phyloP scores from a whole-genome alignment of 805 yeast species.

The Kodamaea laetipori region DNA sequence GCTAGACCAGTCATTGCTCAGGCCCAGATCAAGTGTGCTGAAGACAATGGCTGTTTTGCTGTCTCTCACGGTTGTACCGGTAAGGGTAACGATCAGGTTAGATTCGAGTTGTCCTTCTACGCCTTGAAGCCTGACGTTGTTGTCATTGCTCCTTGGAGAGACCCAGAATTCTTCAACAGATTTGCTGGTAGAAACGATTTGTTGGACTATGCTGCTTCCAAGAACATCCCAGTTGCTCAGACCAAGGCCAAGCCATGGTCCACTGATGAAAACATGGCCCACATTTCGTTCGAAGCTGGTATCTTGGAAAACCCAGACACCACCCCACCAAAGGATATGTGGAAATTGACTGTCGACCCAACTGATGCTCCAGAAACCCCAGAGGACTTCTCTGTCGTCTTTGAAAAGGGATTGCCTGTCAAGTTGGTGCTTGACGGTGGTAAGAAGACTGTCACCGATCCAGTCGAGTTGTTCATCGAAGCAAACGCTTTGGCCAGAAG shows the following conservation, averaged over 20 bases:
- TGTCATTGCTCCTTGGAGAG: constrained; percentile 99
- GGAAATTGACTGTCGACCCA: constrained; percentile 98
- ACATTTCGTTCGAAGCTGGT: constrained; percentile 99
- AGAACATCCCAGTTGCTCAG: constrained; percentile 92
- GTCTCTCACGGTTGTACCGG: constrained; percentile 99
- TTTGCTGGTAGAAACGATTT: constrained; percentile 98
- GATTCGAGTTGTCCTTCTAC: constrained; percentile 95
- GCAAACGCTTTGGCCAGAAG: constrained; percentile 97
- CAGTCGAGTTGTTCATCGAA: constrained; percentile 88
- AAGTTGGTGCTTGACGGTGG: constrained; percentile 72
- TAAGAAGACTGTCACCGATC: constrained; percentile 68
- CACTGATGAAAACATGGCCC: constrained; percentile 98
- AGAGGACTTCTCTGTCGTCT: constrained; percentile 81
- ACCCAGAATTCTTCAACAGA: constrained; percentile 89
- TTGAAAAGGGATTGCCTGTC: constrained; percentile 83
- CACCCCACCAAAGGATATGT: constrained; percentile 99
- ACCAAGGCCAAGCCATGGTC: constrained; percentile 99
- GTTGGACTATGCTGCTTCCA: constrained; percentile 88
- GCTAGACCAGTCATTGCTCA: constrained; percentile 99
- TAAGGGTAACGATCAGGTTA: constrained; percentile 99
- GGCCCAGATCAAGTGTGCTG: constrained; percentile 97
- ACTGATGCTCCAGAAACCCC: constrained; percentile 91
- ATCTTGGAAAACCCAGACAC: constrained; percentile 97
- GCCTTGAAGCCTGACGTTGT: constrained; percentile 96
- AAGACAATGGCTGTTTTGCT: constrained; percentile 96